phyloP scores from a whole-genome alignment of 1,284 basidiomycete species.

The Leccinum subrobustum region DNA sequence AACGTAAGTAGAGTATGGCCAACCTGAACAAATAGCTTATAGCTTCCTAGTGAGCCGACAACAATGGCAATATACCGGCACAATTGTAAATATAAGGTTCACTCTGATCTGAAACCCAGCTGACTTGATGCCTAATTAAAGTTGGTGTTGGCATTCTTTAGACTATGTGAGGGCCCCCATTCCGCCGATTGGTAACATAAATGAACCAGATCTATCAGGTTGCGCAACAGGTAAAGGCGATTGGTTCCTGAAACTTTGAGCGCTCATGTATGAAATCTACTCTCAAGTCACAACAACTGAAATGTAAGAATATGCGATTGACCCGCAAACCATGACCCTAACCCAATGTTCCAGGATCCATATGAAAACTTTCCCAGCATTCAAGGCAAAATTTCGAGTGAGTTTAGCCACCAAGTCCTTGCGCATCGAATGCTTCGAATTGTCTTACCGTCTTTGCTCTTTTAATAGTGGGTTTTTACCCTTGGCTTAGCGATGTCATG shows the following conservation, averaged over 20 bases:
- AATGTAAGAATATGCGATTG: slow-evolving; percentile 33
- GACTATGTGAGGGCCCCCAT: slow-evolving; percentile 34
- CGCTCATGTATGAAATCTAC: not conserved
- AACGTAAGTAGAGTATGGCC: slow-evolving; percentile 19
- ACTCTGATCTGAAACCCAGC: not conserved
- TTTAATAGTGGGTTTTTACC: slow-evolving; percentile 49
- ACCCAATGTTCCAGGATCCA: slow-evolving; percentile 23
- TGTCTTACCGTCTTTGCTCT: not conserved
- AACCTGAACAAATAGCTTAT: not conserved
- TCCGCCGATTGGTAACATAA: slow-evolving; percentile 5
- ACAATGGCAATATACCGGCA: slow-evolving; percentile 25
- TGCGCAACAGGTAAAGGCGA: slow-evolving; percentile 28
- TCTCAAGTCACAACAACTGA: slow-evolving; percentile 38
- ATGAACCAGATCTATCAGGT: slow-evolving; percentile 16
- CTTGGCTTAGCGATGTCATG: slow-evolving; percentile 49
- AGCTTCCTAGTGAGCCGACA: slow-evolving; percentile 23
- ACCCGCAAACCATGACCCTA: not conserved
- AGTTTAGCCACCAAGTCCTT: slow-evolving; percentile 1
- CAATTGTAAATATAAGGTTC: slow-evolving; percentile 20
- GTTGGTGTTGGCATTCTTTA: slow-evolving; percentile 31
- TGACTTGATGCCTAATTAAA: slow-evolving; percentile 13
- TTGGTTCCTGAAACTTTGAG: not conserved
- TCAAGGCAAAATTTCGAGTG: slow-evolving; percentile 28
- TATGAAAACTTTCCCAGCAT: slow-evolving; percentile 20
- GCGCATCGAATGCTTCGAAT: not conserved